Evolutionary conservation across 306 rosid genomes (phyloP), one percentile per base, ranked within the genome.

Genomic region (Cicer cuneatum): DNA sequence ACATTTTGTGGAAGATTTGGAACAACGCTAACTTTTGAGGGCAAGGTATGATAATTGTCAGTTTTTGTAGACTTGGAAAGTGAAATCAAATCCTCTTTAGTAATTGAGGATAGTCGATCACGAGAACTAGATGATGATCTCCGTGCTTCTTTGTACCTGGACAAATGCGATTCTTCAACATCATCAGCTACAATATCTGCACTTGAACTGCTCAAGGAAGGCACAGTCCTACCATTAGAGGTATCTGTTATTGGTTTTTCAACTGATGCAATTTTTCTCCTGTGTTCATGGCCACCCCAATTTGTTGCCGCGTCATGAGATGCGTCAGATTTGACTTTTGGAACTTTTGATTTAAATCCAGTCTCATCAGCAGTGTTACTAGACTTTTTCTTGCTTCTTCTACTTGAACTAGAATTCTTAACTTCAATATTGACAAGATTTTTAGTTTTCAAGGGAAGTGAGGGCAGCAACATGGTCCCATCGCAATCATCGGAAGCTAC

Each of bases 1-100:
- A 86, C 86, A 85, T 88, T 86, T 83, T 77, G 90, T 2, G 83
- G 85, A 71, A 79, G 77, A 78, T 59, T 80, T 52, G 87, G 85
- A 60, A 66, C 59, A 39, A 73, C 71, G 45, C 79, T 74, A 58
- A 54, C 77, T 83, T 87, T 90, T 18, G 84, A 38, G 8, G 86
- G 84, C 84, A 85, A 47, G 21, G 80, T 52, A 80, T 76, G 85
- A 88, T 47, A 83, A 82, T 82, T 78, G 38, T 86, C 85, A 62
- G 76, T 45, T 68, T 82, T 87, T 19, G 71, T 61, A 79, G 81
- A 79, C 67, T 78, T 85, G 54, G 85, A 53, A 65, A 67, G 68
- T 64, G 86, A 77, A 82, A 60, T 58, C 33, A 71, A 64, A 79
- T 83, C 83, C 71, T 72, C 86, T 39, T 81, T 85, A 51, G 66